These are phyloP conservation scores for Populus deltoides DNA, from an alignment of 345 rosid species.

Conservation along the genomic window DNA sequence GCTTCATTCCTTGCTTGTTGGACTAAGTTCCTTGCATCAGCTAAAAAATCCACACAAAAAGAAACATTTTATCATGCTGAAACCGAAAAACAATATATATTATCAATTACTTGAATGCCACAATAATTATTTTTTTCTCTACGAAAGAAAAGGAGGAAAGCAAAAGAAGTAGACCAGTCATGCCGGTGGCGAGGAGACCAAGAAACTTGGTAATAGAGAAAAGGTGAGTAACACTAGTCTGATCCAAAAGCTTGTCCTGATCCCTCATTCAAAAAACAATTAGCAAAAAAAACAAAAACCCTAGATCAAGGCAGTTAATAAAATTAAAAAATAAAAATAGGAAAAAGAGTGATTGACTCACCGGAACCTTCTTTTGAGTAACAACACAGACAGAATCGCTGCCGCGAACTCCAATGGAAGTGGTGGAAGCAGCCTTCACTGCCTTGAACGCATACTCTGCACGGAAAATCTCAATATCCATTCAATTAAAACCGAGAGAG, in stretches of 20 bases:
- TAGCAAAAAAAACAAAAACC: background rate
- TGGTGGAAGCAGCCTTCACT: conserved; percentile 89
- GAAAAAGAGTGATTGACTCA: conserved; percentile 29
- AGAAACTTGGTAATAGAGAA: conserved; percentile 88
- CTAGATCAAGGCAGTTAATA: conserved; percentile 7
- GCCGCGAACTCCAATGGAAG: conserved; percentile 94
- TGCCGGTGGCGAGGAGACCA: conserved; percentile 93
- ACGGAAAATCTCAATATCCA: background rate
- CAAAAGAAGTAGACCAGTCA: conserved; percentile 57
- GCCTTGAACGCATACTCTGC: conserved; percentile 97
- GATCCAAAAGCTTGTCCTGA: conserved; percentile 99
- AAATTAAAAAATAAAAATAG: background rate
- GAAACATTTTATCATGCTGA: too few species aligned
- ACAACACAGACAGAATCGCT: conserved; percentile 95
- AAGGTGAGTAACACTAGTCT: conserved; percentile 86
- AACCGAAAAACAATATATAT: background rate
- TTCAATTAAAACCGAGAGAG: background rate
- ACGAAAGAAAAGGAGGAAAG: background rate
- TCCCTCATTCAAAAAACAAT: background rate
- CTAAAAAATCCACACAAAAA: conserved; percentile 35
- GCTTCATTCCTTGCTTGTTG: conserved; percentile 99
- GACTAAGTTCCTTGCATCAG: conserved; percentile 98
- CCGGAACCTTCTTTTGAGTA: conserved; percentile 99
- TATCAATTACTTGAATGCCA: background rate
- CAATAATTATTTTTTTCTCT: background rate